Conservation (phyloP, 2,329 filamentous ascomycete species). For the Orbilia blumenaviensis region DNA sequence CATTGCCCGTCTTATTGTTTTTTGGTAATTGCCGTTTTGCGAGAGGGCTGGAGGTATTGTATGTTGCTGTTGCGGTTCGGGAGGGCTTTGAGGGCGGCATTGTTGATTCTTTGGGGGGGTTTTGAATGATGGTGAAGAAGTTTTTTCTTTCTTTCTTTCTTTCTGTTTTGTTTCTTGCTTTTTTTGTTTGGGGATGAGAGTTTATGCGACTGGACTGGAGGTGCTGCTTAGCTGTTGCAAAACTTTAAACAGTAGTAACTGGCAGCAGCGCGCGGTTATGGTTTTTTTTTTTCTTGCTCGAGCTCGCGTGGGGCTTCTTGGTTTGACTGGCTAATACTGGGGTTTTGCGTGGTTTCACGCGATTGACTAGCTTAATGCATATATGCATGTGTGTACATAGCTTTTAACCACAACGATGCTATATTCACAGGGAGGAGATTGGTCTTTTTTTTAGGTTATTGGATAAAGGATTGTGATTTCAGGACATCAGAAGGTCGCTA, state of each 20-base stretch:
- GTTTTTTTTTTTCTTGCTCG: too few species aligned
- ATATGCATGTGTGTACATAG: too few species aligned
- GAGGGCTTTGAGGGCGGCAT: constrained; percentile 15
- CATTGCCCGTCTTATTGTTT: too few species aligned
- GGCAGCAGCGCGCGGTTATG: neutral
- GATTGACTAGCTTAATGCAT: neutral
- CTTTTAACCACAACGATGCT: too few species aligned
- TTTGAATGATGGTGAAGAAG: neutral
- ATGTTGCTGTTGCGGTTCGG: constrained; percentile 9
- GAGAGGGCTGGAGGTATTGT: constrained; percentile 30
- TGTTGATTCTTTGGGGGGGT: neutral
- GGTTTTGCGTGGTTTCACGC: neutral
- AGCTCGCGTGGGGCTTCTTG: too few species aligned
- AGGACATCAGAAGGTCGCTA: constrained; percentile 15
- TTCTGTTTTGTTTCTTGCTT: too few species aligned
- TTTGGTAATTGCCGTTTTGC: neutral
- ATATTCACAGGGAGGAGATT: too few species aligned
- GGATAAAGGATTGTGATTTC: neutral
- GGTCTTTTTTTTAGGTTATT: too few species aligned
- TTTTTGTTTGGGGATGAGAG: neutral
- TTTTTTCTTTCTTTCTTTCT: neutral
- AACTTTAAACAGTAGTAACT: too few species aligned
- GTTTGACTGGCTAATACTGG: neutral
- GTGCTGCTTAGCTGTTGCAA: too few species aligned
- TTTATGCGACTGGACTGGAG: neutral